These are phyloP conservation scores for Carex pumila DNA, from an alignment of 176 grass and related monocot species.

Conservation along the genomic window DNA sequence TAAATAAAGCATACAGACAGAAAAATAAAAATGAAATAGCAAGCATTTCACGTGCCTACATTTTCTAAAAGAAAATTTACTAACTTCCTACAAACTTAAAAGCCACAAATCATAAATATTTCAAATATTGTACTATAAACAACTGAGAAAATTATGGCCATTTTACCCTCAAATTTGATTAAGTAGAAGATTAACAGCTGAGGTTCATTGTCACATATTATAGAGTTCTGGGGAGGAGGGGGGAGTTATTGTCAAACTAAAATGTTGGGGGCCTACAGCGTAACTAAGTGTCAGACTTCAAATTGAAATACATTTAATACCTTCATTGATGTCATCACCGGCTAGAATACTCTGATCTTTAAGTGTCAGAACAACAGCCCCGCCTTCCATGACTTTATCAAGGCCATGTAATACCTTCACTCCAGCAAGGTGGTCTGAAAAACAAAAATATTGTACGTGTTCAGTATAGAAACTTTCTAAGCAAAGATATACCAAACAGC, in stretches of 20 bases:
- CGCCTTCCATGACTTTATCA: constrained; percentile 93
- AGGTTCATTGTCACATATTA: background rate
- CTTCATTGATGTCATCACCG: constrained; percentile 76
- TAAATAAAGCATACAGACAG: background rate
- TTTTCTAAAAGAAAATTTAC: background rate
- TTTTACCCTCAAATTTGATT: background rate
- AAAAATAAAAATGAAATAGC: background rate
- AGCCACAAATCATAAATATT: background rate
- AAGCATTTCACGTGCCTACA: background rate
- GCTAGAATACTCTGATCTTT: constrained; percentile 91
- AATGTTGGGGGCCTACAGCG: background rate
- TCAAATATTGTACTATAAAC: background rate
- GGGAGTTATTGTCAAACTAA: background rate
- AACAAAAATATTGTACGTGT: background rate
- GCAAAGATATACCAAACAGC: background rate
- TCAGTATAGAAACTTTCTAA: background rate
- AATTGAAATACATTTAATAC: constrained; percentile 23
- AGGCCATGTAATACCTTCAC: constrained; percentile 93
- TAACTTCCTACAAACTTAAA: background rate
- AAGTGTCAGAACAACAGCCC: constrained; percentile 89
- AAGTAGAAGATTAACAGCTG: background rate
- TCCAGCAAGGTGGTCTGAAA: constrained; percentile 79
- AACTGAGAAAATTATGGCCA: background rate
- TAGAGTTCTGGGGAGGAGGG: background rate
- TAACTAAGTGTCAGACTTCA: background rate